Base-by-base conservation (phyloP, 805 yeast genomes). In the Metschnikowia bowlesiae region DNA sequence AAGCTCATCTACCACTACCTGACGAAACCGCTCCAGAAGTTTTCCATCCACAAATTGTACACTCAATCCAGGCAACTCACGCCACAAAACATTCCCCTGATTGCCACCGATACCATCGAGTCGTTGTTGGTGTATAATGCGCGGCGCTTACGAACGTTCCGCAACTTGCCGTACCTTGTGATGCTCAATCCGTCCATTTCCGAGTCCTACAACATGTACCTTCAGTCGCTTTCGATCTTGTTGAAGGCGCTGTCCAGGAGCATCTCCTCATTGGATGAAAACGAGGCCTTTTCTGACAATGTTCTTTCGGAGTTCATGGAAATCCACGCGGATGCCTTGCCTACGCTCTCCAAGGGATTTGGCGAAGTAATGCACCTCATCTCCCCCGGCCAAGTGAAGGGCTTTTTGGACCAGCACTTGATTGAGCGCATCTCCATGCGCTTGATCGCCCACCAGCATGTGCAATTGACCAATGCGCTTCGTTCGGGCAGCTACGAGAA, bases 161-260 rank as follows among this genome's bases (percentile, higher is more conserved):
- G 92, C 54, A 73, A 78, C 40, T 70, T 92, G 48, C 97, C 97
- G 0, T 92, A 89, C 64, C 78, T 91, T 57, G 89, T 85, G 43
- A 85, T 90, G 49, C 68, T 92, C 53, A 92, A 92, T 63, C 97
- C 97, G 6, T 82, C 88, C 60, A 84, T 92, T 46, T 85, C 92
- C 9, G 81, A 81, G 58, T 84, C 87, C 22, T 89, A 89, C 70
- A 76, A 81, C 58, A 68, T 84, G 44, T 92, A 92, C 69, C 70
- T 89, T 54, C 75, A 81, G 50, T 84, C 96, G 2, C 78, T 89
- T 71, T 69, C 68, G 16, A 61, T 64, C 30, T 61, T 69, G 46
- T 59, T 70, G 45, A 60, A 61, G 6, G 73, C 73, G 9, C 64
- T 71, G 31, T 54, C 73, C 22, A 61, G 63, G 13, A 62, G 65